phyloP scores from a whole-genome alignment of 2,329 filamentous ascomycete genomes.

The Diaporthe australafricana region DNA sequence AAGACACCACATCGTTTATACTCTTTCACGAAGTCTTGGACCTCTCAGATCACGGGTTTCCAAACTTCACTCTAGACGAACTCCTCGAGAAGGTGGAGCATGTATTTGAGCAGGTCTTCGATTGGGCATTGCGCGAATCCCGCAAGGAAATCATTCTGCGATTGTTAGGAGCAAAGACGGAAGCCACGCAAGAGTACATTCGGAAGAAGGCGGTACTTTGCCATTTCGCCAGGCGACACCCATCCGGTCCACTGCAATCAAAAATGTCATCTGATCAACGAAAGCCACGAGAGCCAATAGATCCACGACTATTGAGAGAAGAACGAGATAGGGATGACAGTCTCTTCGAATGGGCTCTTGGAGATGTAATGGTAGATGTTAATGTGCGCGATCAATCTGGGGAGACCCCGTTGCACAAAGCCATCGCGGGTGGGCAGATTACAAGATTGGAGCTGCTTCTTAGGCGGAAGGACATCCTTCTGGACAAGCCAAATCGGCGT shows the following conservation, averaged over 20 bases:
- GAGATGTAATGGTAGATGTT: not conserved
- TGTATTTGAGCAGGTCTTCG: not conserved
- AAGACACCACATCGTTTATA: not conserved
- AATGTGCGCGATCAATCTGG: not conserved
- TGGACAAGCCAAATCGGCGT: not conserved
- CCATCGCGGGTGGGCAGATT: too few species aligned
- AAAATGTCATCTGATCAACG: too few species aligned
- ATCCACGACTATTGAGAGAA: too few species aligned
- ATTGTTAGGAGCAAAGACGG: not conserved
- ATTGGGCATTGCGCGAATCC: not conserved
- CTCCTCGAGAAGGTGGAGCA: not conserved
- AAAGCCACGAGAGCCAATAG: too few species aligned
- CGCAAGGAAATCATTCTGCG: not conserved
- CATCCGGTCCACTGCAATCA: too few species aligned
- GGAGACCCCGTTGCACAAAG: not conserved
- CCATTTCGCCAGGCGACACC: not conserved
- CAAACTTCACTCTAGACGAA: not conserved
- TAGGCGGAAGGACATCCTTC: not conserved
- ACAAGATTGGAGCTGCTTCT: not conserved
- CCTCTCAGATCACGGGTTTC: not conserved
- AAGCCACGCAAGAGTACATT: not conserved
- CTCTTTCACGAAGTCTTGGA: not conserved
- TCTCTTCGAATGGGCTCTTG: not conserved
- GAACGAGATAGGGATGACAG: not conserved
- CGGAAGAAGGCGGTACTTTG: not conserved